phyloP scores from a whole-genome alignment of 2,329 filamentous ascomycete genomes.

The Xylaria hypoxylon region DNA sequence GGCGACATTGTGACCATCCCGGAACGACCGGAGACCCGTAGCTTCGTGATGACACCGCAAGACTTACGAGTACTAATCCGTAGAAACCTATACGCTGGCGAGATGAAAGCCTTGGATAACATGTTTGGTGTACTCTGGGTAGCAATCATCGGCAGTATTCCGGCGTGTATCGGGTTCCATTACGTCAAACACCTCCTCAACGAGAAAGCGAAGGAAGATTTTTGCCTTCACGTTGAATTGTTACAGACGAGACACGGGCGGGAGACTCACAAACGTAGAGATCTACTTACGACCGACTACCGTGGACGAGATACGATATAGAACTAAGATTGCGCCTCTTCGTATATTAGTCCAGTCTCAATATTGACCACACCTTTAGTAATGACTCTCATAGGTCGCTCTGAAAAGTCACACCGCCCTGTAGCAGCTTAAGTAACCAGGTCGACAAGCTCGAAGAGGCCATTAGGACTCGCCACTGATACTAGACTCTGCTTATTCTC shows the following conservation, averaged over 20 bases:
- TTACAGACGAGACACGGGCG: background rate
- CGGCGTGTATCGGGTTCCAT: conserved; percentile 1
- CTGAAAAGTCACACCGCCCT: background rate
- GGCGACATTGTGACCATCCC: background rate
- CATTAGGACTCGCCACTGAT: background rate
- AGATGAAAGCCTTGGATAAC: background rate
- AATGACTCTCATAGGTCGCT: background rate
- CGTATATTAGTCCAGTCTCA: too few species aligned
- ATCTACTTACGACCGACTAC: conserved; percentile 11
- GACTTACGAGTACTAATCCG: conserved; percentile 10
- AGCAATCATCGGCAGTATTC: conserved; percentile 1
- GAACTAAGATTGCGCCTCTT: background rate
- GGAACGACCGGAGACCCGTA: background rate
- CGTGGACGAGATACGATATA: conserved; percentile 3
- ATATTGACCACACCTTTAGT: background rate
- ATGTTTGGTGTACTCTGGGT: background rate
- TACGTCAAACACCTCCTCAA: background rate
- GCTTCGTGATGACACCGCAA: conserved; percentile 14
- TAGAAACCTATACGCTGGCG: conserved; percentile 1
- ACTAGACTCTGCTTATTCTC: background rate
- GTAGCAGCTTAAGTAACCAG: background rate
- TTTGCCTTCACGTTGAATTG: conserved; percentile 15
- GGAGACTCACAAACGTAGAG: conserved; percentile 5
- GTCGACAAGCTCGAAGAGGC: background rate
- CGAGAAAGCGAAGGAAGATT: conserved; percentile 15